Evolutionary conservation across 768 basidiomycete species (phyloP).

Genomic region (Suillus cothurnatus): DNA sequence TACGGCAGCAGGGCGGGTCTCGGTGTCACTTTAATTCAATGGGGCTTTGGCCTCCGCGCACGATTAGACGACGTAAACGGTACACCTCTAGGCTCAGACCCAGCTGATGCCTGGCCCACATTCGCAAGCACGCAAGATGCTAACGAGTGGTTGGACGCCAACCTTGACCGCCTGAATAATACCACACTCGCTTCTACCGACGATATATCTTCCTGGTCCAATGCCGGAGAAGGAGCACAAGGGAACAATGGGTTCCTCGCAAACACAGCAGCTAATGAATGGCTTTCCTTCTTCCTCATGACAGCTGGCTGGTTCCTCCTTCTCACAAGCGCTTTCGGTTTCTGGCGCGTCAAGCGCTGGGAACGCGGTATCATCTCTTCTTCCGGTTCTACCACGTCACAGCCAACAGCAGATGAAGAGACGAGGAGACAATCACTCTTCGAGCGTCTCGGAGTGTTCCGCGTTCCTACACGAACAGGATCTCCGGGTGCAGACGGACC

Average conservation of each 20-base stretch:
- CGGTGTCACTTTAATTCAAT: slow-evolving; percentile 96
- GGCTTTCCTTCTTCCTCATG: slow-evolving; percentile 96
- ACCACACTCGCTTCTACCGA: slow-evolving; percentile 26
- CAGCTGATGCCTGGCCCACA: slow-evolving; percentile 38
- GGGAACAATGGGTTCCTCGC: slow-evolving; percentile 35
- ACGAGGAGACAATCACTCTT: slow-evolving; percentile 30
- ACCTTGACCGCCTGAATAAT: slow-evolving; percentile 23
- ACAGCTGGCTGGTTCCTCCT: slow-evolving; percentile 88
- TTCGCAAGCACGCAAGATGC: slow-evolving; percentile 49
- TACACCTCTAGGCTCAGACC: slow-evolving; percentile 34
- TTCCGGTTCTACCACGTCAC: slow-evolving; percentile 18
- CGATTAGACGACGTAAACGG: slow-evolving; percentile 45
- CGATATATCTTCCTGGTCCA: slow-evolving; percentile 33
- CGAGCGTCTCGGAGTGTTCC: slow-evolving; percentile 30
- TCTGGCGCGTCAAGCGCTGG: slow-evolving; percentile 90
- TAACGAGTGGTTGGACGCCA: slow-evolving; percentile 42
- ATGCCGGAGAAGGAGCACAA: slow-evolving; percentile 27
- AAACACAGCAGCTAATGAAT: slow-evolving; percentile 82
- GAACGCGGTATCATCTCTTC: slow-evolving; percentile 71
- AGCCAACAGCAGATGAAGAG: slow-evolving; percentile 23
- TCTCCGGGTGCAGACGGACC: slow-evolving; percentile 13
- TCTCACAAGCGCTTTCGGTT: slow-evolving; percentile 87
- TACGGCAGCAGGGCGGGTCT: slow-evolving; percentile 92
- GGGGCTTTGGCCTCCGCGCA: slow-evolving; percentile 80
- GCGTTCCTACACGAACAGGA: slow-evolving; percentile 7